phyloP scores from a whole-genome alignment of 2,329 filamentous ascomycete genomes.

The Colletotrichum nymphaeae region DNA sequence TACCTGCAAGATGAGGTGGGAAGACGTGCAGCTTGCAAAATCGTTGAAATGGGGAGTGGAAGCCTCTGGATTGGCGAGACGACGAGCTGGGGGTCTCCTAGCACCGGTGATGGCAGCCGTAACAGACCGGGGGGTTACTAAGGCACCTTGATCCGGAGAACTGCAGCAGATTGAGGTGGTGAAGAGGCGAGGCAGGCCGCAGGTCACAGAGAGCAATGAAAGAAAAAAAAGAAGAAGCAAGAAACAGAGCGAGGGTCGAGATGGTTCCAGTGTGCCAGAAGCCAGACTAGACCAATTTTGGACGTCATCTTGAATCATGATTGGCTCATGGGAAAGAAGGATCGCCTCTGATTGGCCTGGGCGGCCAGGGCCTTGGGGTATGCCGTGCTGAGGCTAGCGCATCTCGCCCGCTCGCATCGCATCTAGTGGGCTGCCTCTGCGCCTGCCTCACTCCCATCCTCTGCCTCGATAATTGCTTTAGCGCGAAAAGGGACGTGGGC shows the following conservation, averaged over 20 bases:
- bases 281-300: constrained; percentile 4
- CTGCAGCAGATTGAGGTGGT: not conserved
- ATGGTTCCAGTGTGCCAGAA: constrained; percentile 24
- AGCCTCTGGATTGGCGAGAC: constrained; percentile 26
- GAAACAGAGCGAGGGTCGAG: constrained; percentile 1
- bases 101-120: constrained; percentile 27
- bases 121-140: constrained; percentile 12
- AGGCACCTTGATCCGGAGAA: not conserved
- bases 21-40: constrained; percentile 11
- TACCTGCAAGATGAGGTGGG: constrained; percentile 1
- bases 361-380: not conserved
- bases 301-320: not conserved
- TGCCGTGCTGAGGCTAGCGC: constrained; percentile 16
- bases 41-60: not conserved
- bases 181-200: not conserved
- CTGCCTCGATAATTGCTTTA: constrained; percentile 24
- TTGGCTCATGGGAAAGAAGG: not conserved
- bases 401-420: constrained; percentile 21
- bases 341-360: constrained; percentile 3
- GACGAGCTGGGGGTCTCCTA: constrained; percentile 17
- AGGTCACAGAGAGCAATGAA: not conserved
- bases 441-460: not conserved
- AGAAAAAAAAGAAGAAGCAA: not conserved
- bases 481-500: constrained; percentile 8
- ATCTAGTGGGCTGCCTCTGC: constrained; percentile 27